phyloP scores from a whole-genome alignment of 1,284 basidiomycete genomes.

The Boletus smithii region DNA sequence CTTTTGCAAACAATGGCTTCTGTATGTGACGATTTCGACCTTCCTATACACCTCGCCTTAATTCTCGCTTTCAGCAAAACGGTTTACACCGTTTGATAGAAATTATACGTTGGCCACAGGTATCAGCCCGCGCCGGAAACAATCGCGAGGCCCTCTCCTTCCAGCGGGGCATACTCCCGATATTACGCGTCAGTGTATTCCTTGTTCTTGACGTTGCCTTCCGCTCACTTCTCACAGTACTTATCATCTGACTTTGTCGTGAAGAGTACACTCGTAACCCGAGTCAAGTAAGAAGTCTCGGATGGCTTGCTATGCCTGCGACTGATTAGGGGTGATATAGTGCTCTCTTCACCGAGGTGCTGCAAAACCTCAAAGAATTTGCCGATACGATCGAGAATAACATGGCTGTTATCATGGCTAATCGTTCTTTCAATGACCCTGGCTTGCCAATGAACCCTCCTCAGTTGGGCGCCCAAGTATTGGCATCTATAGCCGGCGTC shows the following conservation, averaged over 20 bases:
- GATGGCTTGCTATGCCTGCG: neutral
- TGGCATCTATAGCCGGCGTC: slow-evolving; percentile 47
- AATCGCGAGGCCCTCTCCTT: slow-evolving; percentile 48
- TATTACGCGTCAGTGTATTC: slow-evolving; percentile 47
- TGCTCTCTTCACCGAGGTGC: slow-evolving; percentile 49
- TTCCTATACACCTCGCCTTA: neutral
- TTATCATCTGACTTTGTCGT: slow-evolving; percentile 61
- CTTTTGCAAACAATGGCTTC: slow-evolving; percentile 44
- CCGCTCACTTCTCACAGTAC: slow-evolving; percentile 42
- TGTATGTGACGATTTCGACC: slow-evolving; percentile 26
- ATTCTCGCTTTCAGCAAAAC: slow-evolving; percentile 40
- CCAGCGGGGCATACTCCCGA: slow-evolving; percentile 54
- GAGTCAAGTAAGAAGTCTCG: slow-evolving; percentile 49
- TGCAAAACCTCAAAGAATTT: slow-evolving; percentile 51
- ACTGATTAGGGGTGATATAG: slow-evolving; percentile 33
- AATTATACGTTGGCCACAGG: slow-evolving; percentile 46
- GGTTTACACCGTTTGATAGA: slow-evolving; percentile 50
- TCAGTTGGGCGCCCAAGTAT: slow-evolving; percentile 41
- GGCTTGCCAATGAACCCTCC: slow-evolving; percentile 11
- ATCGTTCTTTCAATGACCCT: slow-evolving; percentile 43
- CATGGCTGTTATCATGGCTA: slow-evolving; percentile 41
- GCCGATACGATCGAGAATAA: slow-evolving; percentile 40
- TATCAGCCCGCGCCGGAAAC: slow-evolving; percentile 39
- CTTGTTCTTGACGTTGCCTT: neutral
- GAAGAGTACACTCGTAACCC: slow-evolving; percentile 53